These are phyloP conservation scores for Solanum clarkiae DNA, from an alignment of 257 asterid species.

Conservation along the genomic window DNA sequence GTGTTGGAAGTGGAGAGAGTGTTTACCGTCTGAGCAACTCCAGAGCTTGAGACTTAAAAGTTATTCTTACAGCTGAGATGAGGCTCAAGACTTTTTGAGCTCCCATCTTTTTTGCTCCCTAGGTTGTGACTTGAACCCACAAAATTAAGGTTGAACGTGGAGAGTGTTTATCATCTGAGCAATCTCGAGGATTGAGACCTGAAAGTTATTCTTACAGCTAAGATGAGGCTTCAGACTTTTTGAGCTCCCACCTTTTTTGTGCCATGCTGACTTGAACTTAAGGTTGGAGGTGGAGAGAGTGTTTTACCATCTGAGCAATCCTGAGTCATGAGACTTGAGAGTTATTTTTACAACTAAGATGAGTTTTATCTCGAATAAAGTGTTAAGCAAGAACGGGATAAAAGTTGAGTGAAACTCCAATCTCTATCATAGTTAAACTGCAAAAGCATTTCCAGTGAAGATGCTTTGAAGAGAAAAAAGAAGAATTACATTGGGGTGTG, in stretches of 20 bases:
- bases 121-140: not conserved
- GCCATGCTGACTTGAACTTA: not conserved
- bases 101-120: not conserved
- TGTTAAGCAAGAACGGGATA: not conserved
- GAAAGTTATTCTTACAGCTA: no score
- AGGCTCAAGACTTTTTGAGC: not conserved
- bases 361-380: not conserved
- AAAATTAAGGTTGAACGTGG: no score
- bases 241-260: not conserved
- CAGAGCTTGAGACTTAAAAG: no score
- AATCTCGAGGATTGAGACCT: no score
- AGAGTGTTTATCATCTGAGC: no score
- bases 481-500: not conserved
- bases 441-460: not conserved
- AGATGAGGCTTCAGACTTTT: no score
- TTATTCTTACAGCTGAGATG: not conserved
- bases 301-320: not conserved
- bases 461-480: not conserved
- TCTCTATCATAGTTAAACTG: not conserved
- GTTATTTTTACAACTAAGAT: not conserved
- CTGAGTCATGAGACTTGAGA: not conserved
- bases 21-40: no score
- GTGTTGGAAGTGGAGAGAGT: no score
- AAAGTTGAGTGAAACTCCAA: not conserved
- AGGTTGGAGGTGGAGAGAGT: not conserved